Evolutionary conservation across 1,139 yeast genomes (phyloP).

Genomic region (Saccharomyces hybrid): DNA sequence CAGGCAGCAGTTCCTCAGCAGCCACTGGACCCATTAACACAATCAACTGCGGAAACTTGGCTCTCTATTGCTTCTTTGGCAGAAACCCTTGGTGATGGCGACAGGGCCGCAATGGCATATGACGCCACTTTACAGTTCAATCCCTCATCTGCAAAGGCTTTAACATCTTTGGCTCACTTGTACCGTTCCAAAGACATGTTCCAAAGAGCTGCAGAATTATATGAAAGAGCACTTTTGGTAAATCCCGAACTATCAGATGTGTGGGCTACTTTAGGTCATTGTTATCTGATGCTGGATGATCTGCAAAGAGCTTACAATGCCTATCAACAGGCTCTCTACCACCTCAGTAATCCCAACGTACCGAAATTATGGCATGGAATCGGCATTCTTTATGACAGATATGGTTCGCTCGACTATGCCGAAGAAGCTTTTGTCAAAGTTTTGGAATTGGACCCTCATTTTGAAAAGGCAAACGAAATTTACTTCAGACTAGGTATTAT

Average conservation of each 20-base stretch:
- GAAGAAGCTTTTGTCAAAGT: constrained; percentile 97
- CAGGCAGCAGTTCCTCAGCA: constrained; percentile 44
- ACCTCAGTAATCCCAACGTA: constrained; percentile 86
- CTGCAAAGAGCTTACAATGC: constrained; percentile 93
- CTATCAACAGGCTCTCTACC: constrained; percentile 90
- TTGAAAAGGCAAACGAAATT: constrained; percentile 93
- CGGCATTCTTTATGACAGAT: constrained; percentile 90
- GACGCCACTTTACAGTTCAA: constrained; percentile 85
- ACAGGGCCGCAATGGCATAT: constrained; percentile 81
- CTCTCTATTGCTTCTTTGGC: constrained; percentile 85
- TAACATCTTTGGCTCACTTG: constrained; percentile 79
- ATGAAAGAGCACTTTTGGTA: constrained; percentile 75
- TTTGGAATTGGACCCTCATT: constrained; percentile 88
- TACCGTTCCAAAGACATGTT: constrained; percentile 86
- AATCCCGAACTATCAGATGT: constrained; percentile 90
- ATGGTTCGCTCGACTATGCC: constrained; percentile 93
- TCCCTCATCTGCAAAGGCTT: constrained; percentile 77
- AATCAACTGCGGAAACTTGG: constrained; percentile 89
- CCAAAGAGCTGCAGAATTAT: constrained; percentile 88
- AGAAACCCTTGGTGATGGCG: constrained; percentile 81
- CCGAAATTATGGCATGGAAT: constrained; percentile 98
- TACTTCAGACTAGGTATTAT: constrained; percentile 96
- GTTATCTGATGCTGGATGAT: constrained; percentile 94
- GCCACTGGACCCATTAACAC: constrained; percentile 37
- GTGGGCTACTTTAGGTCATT: constrained; percentile 96